A percentile compares a stretch with the other conserved stretches of the same genome.
Evolutionary conservation across 2,329 filamentous ascomycete genomes (phyloP).

Genomic region (Ophiosphaerella korrae): DNA sequence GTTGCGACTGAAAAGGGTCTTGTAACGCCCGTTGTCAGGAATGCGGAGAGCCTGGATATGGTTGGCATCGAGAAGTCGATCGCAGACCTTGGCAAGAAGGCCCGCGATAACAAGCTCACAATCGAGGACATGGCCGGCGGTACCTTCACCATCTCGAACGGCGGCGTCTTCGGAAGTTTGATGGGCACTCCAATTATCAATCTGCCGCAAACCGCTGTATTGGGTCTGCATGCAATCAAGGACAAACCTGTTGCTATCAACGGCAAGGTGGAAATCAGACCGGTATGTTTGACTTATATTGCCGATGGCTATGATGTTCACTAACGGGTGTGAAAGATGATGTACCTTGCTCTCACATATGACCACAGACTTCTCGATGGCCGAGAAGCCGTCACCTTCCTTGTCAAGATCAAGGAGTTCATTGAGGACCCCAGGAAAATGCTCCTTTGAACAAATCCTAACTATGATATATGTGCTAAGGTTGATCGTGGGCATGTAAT

Average conservation of each 20-base stretch:
- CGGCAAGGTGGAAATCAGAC: slow-evolving; percentile 91
- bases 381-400: slow-evolving; percentile 92
- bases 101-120: slow-evolving; percentile 92
- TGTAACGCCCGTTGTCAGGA: slow-evolving; percentile 94
- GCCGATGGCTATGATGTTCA: neutral
- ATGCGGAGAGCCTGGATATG: slow-evolving; percentile 86
- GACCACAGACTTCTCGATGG: slow-evolving; percentile 96
- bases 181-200: slow-evolving; percentile 99
- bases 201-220: slow-evolving; percentile 85
- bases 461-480: too few relatives aligned
- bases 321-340: slow-evolving; percentile 66
- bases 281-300: slow-evolving; percentile 53
- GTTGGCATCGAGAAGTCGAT: slow-evolving; percentile 89
- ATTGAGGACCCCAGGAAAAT: slow-evolving; percentile 95
- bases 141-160: slow-evolving; percentile 97
- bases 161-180: slow-evolving; percentile 93
- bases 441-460: slow-evolving; percentile 61
- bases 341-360: slow-evolving; percentile 97
- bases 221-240: slow-evolving; percentile 96
- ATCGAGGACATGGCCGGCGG: slow-evolving; percentile 99
- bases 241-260: slow-evolving; percentile 88
- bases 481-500: neutral
- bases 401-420: slow-evolving; percentile 96
- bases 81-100: slow-evolving; percentile 95
- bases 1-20: slow-evolving; percentile 97